A percentile compares a stretch with the other conserved stretches of the same genome.
Evolutionary conservation across 2,329 filamentous ascomycete genomes (phyloP).

Genomic region (Dothistroma septosporum): DNA sequence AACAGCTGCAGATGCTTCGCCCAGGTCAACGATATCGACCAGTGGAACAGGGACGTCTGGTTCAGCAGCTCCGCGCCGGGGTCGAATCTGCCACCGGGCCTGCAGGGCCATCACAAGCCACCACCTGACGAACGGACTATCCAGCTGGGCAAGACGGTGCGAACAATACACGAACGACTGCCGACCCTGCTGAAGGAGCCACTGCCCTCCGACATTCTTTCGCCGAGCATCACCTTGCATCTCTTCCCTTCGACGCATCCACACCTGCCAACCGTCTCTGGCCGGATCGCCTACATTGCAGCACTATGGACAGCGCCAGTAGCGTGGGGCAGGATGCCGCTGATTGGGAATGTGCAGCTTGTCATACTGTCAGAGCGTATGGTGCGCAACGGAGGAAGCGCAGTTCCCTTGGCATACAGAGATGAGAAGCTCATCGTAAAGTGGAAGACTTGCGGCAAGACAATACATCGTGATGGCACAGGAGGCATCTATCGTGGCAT

Average conservation of each 20-base stretch:
- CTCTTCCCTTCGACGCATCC: slow-evolving; percentile 72
- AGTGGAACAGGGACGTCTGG: slow-evolving; percentile 38
- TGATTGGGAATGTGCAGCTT: slow-evolving; percentile 84
- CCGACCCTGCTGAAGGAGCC: slow-evolving; percentile 59
- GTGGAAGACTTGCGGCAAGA: slow-evolving; percentile 69
- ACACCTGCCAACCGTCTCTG: slow-evolving; percentile 86
- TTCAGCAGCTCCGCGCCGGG: slow-evolving; percentile 42
- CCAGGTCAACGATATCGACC: slow-evolving; percentile 29
- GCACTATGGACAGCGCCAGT: slow-evolving; percentile 95
- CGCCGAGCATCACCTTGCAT: slow-evolving; percentile 58
- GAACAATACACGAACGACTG: slow-evolving; percentile 58
- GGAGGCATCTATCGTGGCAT: slow-evolving; percentile 43
- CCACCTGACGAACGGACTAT: slow-evolving; percentile 57
- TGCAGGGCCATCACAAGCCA: slow-evolving; percentile 38
- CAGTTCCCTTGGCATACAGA: slow-evolving; percentile 38
- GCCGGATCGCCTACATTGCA: slow-evolving; percentile 83
- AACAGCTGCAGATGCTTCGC: slow-evolving; percentile 31
- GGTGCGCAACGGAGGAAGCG: slow-evolving; percentile 52
- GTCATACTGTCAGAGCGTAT: slow-evolving; percentile 89
- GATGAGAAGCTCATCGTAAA: slow-evolving; percentile 84
- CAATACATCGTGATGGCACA: slow-evolving; percentile 40
- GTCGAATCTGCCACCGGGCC: slow-evolving; percentile 8
- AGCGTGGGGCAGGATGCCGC: slow-evolving; percentile 88
- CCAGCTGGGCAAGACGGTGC: slow-evolving; percentile 60
- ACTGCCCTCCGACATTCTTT: slow-evolving; percentile 59